Percentiles rank a stretch among this genome's conserved stretches.
Evolutionary conservation across 768 basidiomycete genomes (phyloP).

Genomic region (Hemileccinum rubropunctum): DNA sequence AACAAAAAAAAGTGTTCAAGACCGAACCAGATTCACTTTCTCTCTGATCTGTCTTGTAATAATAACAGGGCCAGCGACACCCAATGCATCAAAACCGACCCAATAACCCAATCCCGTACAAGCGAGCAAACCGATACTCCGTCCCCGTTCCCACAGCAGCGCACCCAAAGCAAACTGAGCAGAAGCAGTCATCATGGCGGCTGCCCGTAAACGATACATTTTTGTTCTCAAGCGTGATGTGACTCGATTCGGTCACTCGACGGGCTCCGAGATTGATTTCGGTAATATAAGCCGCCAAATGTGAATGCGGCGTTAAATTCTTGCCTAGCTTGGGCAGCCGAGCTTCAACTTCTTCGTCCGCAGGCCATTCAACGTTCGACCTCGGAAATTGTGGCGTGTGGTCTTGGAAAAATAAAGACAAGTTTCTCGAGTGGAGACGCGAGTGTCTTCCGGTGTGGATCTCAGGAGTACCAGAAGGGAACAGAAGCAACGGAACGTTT

Average conservation of each 20-base stretch:
- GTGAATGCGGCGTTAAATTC: conserved; percentile 57
- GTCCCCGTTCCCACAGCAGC: conserved; percentile 85
- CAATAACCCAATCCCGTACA: conserved; percentile 94
- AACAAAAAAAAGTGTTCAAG: neutral
- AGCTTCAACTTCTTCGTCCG: conserved; percentile 45
- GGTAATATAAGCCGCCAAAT: conserved; percentile 59
- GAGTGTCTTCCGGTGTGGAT: conserved; percentile 45
- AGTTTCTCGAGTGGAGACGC: conserved; percentile 84
- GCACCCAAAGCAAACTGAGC: conserved; percentile 66
- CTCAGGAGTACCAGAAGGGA: conserved; percentile 25
- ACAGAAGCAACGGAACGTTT: conserved; percentile 25
- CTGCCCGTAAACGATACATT: conserved; percentile 22
- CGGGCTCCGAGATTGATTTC: conserved; percentile 23
- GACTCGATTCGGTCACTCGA: conserved; percentile 10
- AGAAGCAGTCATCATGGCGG: conserved; percentile 22
- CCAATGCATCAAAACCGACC: conserved; percentile 92
- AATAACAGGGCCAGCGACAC: conserved; percentile 49
- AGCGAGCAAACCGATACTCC: conserved; percentile 80
- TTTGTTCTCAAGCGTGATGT: neutral
- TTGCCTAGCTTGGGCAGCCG: conserved; percentile 32
- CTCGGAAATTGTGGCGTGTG: conserved; percentile 62
- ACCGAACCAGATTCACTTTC: conserved; percentile 14
- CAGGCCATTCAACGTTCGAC: conserved; percentile 53
- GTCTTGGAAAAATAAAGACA: conserved; percentile 90
- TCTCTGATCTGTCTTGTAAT: conserved; percentile 37